phyloP scores from a whole-genome alignment of 768 basidiomycete species.

The Boletus sp. region DNA sequence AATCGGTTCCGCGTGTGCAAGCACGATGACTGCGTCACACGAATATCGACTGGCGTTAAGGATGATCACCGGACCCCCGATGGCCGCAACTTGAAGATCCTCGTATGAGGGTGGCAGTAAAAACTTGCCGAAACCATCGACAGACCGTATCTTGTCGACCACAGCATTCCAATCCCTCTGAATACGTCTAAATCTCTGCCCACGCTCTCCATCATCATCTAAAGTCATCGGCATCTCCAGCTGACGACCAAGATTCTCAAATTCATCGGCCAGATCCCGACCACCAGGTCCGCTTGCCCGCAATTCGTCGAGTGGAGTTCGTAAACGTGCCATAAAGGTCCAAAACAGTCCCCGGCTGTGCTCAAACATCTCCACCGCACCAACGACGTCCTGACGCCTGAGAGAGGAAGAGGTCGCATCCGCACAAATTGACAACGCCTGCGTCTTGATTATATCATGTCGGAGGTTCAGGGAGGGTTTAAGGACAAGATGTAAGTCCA shows the following conservation, averaged over 20 bases:
- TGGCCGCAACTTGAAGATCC: conserved; percentile 18
- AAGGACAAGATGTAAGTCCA: conserved; percentile 20
- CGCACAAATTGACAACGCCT: conserved; percentile 14
- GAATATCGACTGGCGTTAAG: conserved; percentile 28
- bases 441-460: conserved; percentile 13
- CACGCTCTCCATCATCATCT: conserved; percentile 7
- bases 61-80: conserved; percentile 33
- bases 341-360: conserved; percentile 30
- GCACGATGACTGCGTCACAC: conserved; percentile 21
- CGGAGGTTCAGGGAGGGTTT: conserved; percentile 15
- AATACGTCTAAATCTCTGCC: conserved; percentile 18
- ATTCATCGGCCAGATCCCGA: conserved; percentile 16
- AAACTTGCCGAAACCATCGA: conserved; percentile 25
- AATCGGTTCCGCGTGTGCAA: conserved; percentile 6
- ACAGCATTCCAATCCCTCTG: conserved; percentile 25
- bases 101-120: conserved; percentile 20
- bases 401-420: conserved; percentile 31
- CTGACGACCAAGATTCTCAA: conserved; percentile 18
- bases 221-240: conserved; percentile 17
- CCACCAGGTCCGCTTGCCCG: conserved; percentile 7
- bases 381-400: conserved; percentile 12
- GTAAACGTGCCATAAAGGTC: conserved; percentile 21
- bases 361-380: conserved; percentile 37
- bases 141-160: conserved; percentile 25
- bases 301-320: conserved; percentile 27